Conservation (phyloP, 1,284 basidiomycete genomes). For the Trametes versicolor region DNA sequence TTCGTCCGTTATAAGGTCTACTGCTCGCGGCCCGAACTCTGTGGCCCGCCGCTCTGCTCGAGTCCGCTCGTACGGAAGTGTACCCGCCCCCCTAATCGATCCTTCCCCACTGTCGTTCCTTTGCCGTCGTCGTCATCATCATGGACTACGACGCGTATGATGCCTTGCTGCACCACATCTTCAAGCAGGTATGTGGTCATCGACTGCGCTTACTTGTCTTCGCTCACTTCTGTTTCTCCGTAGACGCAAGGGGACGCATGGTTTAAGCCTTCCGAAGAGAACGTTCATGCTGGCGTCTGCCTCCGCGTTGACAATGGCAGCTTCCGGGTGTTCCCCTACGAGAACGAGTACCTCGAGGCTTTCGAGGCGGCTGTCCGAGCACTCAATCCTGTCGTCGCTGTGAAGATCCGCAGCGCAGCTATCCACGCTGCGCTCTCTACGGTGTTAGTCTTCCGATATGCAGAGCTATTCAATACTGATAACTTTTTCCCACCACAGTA, state of each 20-base stretch:
- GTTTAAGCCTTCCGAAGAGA: conserved; percentile 81
- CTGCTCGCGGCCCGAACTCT: conserved; percentile 11
- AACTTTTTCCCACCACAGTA: conserved; percentile 46
- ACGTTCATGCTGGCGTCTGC: conserved; percentile 74
- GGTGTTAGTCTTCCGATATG: conserved; percentile 57
- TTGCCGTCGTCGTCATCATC: conserved; percentile 20
- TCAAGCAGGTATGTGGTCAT: conserved; percentile 49
- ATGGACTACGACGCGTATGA: conserved; percentile 83
- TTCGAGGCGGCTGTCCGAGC: conserved; percentile 76
- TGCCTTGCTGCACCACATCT: conserved; percentile 75
- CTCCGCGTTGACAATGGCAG: conserved; percentile 67
- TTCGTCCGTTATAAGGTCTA: conserved; percentile 22
- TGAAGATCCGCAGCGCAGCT: conserved; percentile 83
- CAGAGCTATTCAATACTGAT: not conserved
- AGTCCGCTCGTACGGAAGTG: conserved; percentile 16
- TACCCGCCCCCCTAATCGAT: conserved; percentile 19
- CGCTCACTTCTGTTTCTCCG: not conserved
- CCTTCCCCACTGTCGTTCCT: conserved; percentile 28
- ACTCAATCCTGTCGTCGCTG: conserved; percentile 83
- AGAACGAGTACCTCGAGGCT: conserved; percentile 64
- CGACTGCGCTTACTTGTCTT: not conserved
- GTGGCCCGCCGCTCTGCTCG: conserved; percentile 22
- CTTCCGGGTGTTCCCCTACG: conserved; percentile 78
- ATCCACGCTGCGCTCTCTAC: conserved; percentile 78
- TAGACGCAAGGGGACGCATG: conserved; percentile 78